A percentile compares a stretch with the other conserved stretches of the same genome.
phyloP scores from a whole-genome alignment of 2,329 filamentous ascomycete genomes.

The Pezicula neosporulosa region DNA sequence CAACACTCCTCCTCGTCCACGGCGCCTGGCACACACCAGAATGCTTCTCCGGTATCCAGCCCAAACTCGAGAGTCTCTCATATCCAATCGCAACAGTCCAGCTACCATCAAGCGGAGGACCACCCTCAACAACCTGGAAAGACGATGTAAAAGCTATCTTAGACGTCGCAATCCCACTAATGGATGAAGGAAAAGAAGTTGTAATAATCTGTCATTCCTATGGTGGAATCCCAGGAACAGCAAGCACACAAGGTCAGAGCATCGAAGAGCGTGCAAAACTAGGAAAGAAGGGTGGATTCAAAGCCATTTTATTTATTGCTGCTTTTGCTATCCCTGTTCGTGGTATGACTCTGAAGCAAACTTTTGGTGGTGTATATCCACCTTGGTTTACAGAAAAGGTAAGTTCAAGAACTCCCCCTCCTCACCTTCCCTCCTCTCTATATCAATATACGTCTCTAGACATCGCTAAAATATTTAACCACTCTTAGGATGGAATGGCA shows the following conservation, averaged over 20 bases:
- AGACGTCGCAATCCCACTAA: not conserved
- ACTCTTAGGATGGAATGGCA: not conserved
- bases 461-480: no score
- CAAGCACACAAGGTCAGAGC: slow-evolving; percentile 28
- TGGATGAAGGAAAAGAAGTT: slow-evolving; percentile 25
- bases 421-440: no score
- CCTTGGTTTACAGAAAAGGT: not conserved
- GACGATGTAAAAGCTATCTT: slow-evolving; percentile 9
- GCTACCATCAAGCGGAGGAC: not conserved
- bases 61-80: slow-evolving; percentile 3
- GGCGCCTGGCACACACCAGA: slow-evolving; percentile 10
- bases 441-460: no score
- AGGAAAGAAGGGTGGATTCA: slow-evolving; percentile 34
- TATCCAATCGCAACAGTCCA: slow-evolving; percentile 5
- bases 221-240: slow-evolving; percentile 29
- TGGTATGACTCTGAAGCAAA: not conserved
- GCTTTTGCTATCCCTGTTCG: slow-evolving; percentile 2
- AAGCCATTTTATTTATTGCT: slow-evolving; percentile 8
- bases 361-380: not conserved
- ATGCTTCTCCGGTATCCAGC: slow-evolving; percentile 2
- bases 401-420: not conserved
- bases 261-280: slow-evolving; percentile 28
- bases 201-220: slow-evolving; percentile 34
- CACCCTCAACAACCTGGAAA: not conserved
- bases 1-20: slow-evolving; percentile 10